Evolutionary conservation across 2,329 filamentous ascomycete species (phyloP), one percentile per base, ranked within the genome.

Genomic region (Ophiocordyceps camponoti-saundersi): DNA sequence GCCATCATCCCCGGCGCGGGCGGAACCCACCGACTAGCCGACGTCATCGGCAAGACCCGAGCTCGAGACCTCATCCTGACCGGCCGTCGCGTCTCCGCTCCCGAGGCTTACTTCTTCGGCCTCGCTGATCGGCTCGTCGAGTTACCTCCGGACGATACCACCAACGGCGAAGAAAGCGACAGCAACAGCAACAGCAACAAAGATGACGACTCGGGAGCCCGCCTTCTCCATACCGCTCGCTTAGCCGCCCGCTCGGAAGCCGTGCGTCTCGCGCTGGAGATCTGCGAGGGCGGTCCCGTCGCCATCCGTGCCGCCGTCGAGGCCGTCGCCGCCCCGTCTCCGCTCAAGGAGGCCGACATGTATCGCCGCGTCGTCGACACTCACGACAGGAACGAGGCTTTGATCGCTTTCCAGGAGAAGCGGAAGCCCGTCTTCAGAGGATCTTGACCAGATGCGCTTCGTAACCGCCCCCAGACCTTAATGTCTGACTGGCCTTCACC

Each of bases 1-100:
- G 92, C 84, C 48, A 98, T 98, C 60, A 84, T 98, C 53, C 92
- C 92, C 3, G 92, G 92, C 49, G 92, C 90, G 2, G 92, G 92
- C 42, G 92, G 90, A 50, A 96, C 90, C 1, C 86, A 87, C 63
- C 81, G 92, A 11, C 78, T 98, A 1, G 87, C 88, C 1, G 75
- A 73, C 10, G 65, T 98, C 20, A 82, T 98, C 53, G 92, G 92
- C 6, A 67, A 83, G 22, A 71, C 74, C 23, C 79, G 88, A 47
- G 92, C 92, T n/a, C 75, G 89, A 45, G 90, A 98, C 62, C 68
- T 96, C 56, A 82, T 96, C 46, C 70, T 96, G 10, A 96, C 90
- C 0, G 92, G 92, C 3, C 77, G 92, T n/a, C 73, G 87, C 42
- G 84, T 98, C 13, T 73, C 74, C 10, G 90, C 79, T 0, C 69